Evolutionary conservation across 495 filamentous ascomycete species (phyloP).

Genomic region (Neurospora sp.): DNA sequence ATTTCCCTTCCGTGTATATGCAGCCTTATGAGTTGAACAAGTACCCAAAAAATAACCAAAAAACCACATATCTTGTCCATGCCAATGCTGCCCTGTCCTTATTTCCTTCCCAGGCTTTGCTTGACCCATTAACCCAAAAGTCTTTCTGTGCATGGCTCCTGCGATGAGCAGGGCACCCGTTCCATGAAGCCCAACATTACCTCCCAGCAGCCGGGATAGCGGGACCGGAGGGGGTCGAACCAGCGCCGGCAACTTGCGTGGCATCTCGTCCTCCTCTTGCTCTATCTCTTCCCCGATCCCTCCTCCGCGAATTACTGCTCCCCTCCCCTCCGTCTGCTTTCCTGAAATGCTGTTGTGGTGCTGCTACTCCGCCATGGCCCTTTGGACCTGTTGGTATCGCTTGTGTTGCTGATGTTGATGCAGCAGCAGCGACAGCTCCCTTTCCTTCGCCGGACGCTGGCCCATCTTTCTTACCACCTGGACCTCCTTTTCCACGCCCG

Average conservation of each 20-base stretch:
- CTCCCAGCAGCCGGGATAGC: neutral
- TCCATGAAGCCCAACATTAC: neutral
- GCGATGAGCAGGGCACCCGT: neutral
- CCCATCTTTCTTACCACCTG: constrained; percentile 16
- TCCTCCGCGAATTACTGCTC: neutral
- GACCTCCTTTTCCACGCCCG: constrained; percentile 21
- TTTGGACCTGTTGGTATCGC: neutral
- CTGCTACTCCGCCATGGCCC: neutral
- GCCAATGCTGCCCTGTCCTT: neutral
- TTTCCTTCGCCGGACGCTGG: neutral
- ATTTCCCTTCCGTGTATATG: neutral
- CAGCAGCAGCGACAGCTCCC: neutral
- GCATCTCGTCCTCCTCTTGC: constrained; percentile 6
- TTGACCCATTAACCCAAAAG: neutral
- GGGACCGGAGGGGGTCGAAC: neutral
- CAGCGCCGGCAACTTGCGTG: neutral
- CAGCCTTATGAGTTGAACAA: neutral
- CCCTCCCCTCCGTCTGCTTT: neutral
- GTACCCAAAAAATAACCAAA: neutral
- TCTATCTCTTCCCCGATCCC: neutral
- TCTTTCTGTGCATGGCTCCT: neutral
- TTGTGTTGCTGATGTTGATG: neutral
- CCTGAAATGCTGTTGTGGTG: neutral
- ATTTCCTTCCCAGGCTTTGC: neutral
- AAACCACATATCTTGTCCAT: neutral